Percentiles rank a stretch among this genome's conserved stretches.
Conservation (phyloP, 73 alveolate genomes). For the Symbiodinium pilosum region DNA sequence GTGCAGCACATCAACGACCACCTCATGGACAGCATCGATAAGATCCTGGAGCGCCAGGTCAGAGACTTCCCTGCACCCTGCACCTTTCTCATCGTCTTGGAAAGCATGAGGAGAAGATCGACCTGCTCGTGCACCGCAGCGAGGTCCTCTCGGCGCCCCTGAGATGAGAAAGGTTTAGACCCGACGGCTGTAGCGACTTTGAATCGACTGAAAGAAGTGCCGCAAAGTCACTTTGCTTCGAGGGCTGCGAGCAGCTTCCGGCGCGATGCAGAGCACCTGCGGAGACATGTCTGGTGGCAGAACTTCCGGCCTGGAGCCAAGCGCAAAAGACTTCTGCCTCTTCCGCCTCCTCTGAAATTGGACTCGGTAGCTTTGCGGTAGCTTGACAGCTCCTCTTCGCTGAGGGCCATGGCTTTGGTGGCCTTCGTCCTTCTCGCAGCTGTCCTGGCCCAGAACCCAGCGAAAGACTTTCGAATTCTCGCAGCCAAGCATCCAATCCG, state of each 20-base stretch:
- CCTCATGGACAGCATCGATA: constrained; percentile 83
- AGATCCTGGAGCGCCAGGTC: constrained; percentile 70
- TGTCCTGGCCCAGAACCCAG: not conserved
- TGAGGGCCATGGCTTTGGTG: constrained; percentile 30
- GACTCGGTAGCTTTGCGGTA: not conserved
- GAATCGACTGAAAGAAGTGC: not conserved
- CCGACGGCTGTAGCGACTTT: too few species aligned
- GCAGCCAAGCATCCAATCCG: too few species aligned
- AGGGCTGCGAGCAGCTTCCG: constrained; percentile 52
- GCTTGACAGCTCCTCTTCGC: too few species aligned
- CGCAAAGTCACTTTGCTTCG: not conserved
- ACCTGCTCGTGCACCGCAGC: constrained; percentile 69
- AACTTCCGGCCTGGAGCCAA: not conserved
- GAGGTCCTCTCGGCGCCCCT: constrained; percentile 25
- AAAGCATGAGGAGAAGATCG: constrained; percentile 50
- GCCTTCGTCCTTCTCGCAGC: not conserved
- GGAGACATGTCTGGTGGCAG: constrained; percentile 77
- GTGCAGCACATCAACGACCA: constrained; percentile 84
- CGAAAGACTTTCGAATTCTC: not conserved
- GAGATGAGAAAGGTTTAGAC: too few species aligned
- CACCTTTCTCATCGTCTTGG: not conserved
- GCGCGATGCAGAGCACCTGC: constrained; percentile 71
- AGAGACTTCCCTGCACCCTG: not conserved
- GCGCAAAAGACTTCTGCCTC: too few species aligned
- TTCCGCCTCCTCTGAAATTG: not conserved